Percentiles rank a stretch among this genome's conserved stretches.
These are phyloP conservation scores for Geotrichum candidum DNA, from an alignment of 1,139 yeast genomes.

Conservation along the genomic window DNA sequence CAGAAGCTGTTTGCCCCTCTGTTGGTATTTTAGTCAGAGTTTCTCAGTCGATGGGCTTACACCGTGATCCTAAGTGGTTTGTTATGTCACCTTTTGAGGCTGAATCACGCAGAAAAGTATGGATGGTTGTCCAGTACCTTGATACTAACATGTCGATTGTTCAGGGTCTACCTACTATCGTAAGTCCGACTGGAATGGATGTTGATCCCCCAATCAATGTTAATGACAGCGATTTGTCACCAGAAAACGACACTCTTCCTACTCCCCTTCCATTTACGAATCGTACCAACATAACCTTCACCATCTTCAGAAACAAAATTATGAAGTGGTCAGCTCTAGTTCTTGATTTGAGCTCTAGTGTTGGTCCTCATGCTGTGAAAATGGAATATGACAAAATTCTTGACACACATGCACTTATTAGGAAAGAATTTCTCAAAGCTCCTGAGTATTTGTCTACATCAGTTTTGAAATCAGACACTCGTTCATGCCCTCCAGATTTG, in stretches of 20 bases:
- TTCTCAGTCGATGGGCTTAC: constrained; percentile 35
- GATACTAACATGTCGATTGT: constrained; percentile 30
- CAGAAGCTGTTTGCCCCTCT: constrained; percentile 29
- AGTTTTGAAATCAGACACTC: constrained; percentile 6
- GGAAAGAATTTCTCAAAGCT: constrained; percentile 24
- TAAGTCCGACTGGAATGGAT: constrained; percentile 18
- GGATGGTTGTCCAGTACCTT: constrained; percentile 28
- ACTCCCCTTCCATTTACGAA: neutral
- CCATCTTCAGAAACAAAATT: constrained; percentile 6
- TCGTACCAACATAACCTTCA: constrained; percentile 5
- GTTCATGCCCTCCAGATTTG: constrained; percentile 20
- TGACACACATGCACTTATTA: constrained; percentile 26
- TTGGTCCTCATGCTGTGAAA: constrained; percentile 9
- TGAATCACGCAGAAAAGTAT: constrained; percentile 32
- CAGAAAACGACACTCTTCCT: constrained; percentile 4
- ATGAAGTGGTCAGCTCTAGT: constrained; percentile 2
- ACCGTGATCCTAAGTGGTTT: constrained; percentile 36
- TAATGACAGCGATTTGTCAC: constrained; percentile 23
- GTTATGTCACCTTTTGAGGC: constrained; percentile 31
- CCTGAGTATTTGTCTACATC: constrained; percentile 24
- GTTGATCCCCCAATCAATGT: constrained; percentile 28
- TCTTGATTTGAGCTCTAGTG: constrained; percentile 2
- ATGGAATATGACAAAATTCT: constrained; percentile 23
- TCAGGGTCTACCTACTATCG: constrained; percentile 33
- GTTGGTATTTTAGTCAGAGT: constrained; percentile 29